A percentile compares a stretch with the other conserved stretches of the same genome.
phyloP scores from a whole-genome alignment of 2,329 filamentous ascomycete species.

The Polytolypa hystricis region DNA sequence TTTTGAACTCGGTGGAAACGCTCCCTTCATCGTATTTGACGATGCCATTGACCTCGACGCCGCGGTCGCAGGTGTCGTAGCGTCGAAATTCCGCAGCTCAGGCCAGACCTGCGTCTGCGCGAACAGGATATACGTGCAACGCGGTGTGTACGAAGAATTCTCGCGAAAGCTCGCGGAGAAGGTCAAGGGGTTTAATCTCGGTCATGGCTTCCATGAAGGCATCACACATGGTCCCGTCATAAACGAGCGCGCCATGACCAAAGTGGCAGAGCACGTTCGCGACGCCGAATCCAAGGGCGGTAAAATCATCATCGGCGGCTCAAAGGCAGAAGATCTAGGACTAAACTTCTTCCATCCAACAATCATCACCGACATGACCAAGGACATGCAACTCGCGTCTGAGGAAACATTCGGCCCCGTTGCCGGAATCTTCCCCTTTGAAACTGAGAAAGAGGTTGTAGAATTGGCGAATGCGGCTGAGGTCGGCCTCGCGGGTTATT shows the following conservation, averaged over 20 bases:
- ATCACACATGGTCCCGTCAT: slow-evolving; percentile 45
- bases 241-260: slow-evolving; percentile 67
- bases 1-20: slow-evolving; percentile 88
- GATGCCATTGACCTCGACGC: slow-evolving; percentile 72
- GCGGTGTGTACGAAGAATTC: slow-evolving; percentile 43
- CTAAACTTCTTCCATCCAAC: slow-evolving; percentile 84
- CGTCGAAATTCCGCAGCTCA: slow-evolving; percentile 85
- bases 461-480: slow-evolving; percentile 68
- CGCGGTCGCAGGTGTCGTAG: slow-evolving; percentile 71
- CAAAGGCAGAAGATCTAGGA: slow-evolving; percentile 62
- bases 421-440: slow-evolving; percentile 78
- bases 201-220: slow-evolving; percentile 35
- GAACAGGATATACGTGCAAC: slow-evolving; percentile 44
- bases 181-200: slow-evolving; percentile 40
- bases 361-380: slow-evolving; percentile 74
- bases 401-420: slow-evolving; percentile 97
- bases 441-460: slow-evolving; percentile 80
- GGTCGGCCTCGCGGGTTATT: slow-evolving; percentile 88
- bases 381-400: slow-evolving; percentile 68
- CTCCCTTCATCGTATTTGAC: slow-evolving; percentile 94
- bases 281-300: slow-evolving; percentile 71
- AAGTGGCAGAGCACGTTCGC: slow-evolving; percentile 68
- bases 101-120: slow-evolving; percentile 94
- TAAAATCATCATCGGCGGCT: slow-evolving; percentile 63
- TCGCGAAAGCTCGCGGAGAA: slow-evolving; percentile 44